Evolutionary conservation across 75 land plant species (phyloP), one percentile per base, ranked within the genome.

Genomic region (Adiantum capillusveneris): DNA sequence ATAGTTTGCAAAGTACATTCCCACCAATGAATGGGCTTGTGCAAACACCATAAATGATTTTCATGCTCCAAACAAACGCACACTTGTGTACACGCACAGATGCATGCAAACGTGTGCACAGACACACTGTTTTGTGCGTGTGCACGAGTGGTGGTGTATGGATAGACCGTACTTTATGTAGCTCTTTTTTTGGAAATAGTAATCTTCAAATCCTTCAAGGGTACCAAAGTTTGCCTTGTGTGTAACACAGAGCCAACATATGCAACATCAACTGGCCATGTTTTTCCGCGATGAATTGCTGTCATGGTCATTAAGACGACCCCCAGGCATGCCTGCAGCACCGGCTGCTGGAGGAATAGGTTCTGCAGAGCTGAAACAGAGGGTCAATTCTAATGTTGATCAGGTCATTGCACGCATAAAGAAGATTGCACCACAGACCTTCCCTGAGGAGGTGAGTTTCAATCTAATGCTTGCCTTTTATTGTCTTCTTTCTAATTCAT

Each of bases 251-350:
- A 84, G 57, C 54, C 92, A 90, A 70, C 97, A 95, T 61, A 56
- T 95, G 43, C 86, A 83, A 77, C 70, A 95, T 77, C 99, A 95
- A 18, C 63, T 95, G 44, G 92, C 93, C 6, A 90, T 95, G 99
- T 95, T 95, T 72, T 95, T 95, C 73, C 84, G 99, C 21, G 99
- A 95, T 73, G 99, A 95, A 62, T 68, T 95, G 19, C 62, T 95
- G 19, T 95, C 99, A 14, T 95, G 99, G 99, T 90, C 92, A 44
- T 95, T 88, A 93, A 74, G 89, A 57, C 72, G 93, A 60, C 89
- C 99, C 24, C 80, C 86, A 29, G 97, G 96, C 0, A 79, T 87
- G 74, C 85, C 87, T 21, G 17, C 77, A 12, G 85, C 79, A 57
- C 71, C 96, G 1, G 56, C 74, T 48, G 81, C 68, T 34, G 83